These are phyloP conservation scores for Aspergillus jensenii DNA, from an alignment of 2,329 filamentous ascomycete species.

Conservation along the genomic window DNA sequence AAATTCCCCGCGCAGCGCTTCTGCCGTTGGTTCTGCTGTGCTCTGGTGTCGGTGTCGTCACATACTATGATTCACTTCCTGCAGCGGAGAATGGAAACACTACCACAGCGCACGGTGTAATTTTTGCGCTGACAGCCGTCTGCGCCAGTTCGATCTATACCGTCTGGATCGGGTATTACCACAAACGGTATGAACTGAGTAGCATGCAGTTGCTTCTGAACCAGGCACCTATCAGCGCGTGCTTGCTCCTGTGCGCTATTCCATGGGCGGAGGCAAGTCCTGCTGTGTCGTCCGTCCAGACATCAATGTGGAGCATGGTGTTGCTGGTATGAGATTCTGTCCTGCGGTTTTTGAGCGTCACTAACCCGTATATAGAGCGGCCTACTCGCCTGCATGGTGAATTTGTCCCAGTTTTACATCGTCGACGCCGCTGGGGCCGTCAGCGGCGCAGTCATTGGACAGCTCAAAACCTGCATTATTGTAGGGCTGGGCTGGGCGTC, in stretches of 20 bases:
- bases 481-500: constrained; percentile 60
- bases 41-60: constrained; percentile 20
- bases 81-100: constrained; percentile 11
- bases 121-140: constrained; percentile 21
- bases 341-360: not conserved
- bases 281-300: constrained; percentile 13
- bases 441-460: constrained; percentile 65
- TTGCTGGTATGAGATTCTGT: constrained; percentile 8
- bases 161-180: constrained; percentile 21
- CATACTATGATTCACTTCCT: constrained; percentile 21
- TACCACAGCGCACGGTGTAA: constrained; percentile 15
- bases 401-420: constrained; percentile 26
- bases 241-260: constrained; percentile 17
- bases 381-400: constrained; percentile 22
- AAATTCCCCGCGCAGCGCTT: constrained; percentile 16
- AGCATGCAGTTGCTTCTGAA: constrained; percentile 25
- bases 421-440: constrained; percentile 52
- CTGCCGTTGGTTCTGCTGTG: constrained; percentile 18
- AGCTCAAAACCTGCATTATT: constrained; percentile 66
- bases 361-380: constrained; percentile 17
- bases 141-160: constrained; percentile 22
- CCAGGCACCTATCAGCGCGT: constrained; percentile 20
- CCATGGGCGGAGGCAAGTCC: constrained; percentile 19
- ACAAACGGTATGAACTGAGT: constrained; percentile 19
- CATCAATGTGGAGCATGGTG: constrained; percentile 18